Evolutionary conservation across 805 yeast species (phyloP).

Genomic region (Millerozyma acaciae): DNA sequence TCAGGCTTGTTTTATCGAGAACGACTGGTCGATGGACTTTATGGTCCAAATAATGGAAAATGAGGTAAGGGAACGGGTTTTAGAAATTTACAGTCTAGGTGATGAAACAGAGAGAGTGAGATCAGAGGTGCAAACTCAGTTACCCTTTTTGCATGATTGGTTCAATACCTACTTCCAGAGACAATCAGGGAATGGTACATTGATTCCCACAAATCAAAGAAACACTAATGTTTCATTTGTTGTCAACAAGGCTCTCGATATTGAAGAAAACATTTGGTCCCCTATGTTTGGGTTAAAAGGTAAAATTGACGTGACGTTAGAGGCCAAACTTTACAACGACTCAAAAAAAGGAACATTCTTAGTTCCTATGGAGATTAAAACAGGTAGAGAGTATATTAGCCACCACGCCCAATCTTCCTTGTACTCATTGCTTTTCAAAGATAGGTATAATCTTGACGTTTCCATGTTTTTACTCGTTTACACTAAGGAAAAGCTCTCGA

Average conservation of each 20-base stretch:
- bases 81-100: conserved; percentile 55
- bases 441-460: conserved; percentile 70
- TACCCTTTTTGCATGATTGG: conserved; percentile 53
- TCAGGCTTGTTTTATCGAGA: conserved; percentile 48
- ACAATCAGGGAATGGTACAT: conserved; percentile 9
- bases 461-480: conserved; percentile 68
- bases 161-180: conserved; percentile 39
- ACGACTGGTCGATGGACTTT: conserved; percentile 32
- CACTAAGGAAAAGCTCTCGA: conserved; percentile 56
- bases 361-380: conserved; percentile 85
- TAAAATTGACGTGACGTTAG: conserved; percentile 80
- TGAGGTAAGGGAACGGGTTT: conserved; percentile 38
- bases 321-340: conserved; percentile 42
- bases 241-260: conserved; percentile 65
- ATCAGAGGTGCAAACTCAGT: conserved; percentile 43
- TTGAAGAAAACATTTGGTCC: conserved; percentile 91
- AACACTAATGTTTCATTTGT: conserved; percentile 42
- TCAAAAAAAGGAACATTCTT: conserved; percentile 41
- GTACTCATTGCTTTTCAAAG: conserved; percentile 74
- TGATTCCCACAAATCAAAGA: conserved; percentile 22
- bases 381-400: conserved; percentile 63
- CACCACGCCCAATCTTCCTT: conserved; percentile 87
- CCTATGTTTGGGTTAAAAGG: conserved; percentile 90
- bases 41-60: conserved; percentile 37
- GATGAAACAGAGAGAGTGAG: conserved; percentile 43